These are phyloP conservation scores for Thermomyces lanuginosus DNA, from an alignment of 2,329 filamentous ascomycete species.

Conservation along the genomic window DNA sequence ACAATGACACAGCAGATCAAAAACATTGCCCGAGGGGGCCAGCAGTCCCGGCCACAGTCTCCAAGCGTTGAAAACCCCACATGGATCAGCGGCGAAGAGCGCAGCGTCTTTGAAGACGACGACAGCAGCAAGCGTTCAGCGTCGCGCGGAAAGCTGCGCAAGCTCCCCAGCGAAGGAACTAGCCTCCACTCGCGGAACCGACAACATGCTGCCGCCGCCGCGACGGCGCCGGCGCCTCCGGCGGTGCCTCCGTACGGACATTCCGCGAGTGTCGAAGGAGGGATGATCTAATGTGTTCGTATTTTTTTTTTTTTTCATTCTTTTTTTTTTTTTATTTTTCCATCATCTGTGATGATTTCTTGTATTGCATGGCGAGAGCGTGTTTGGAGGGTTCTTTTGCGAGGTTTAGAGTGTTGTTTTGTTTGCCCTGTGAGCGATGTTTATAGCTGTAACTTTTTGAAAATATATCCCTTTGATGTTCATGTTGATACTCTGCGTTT, in stretches of 20 bases:
- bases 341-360: not conserved
- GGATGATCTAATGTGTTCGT: constrained; percentile 20
- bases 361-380: too few species aligned
- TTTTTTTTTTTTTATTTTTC: constrained; percentile 2
- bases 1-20: constrained; percentile 27
- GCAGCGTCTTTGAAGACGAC: constrained; percentile 31
- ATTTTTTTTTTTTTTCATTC: not conserved
- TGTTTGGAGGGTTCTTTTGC: too few species aligned
- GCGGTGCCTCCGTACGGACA: constrained; percentile 10
- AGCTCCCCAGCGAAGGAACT: constrained; percentile 35
- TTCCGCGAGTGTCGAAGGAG: constrained; percentile 15
- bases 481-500: too few species aligned
- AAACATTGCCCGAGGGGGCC: too few species aligned
- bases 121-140: constrained; percentile 21
- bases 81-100: constrained; percentile 16
- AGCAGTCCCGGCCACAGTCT: constrained; percentile 23
- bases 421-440: too few species aligned
- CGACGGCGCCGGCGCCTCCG: constrained; percentile 16
- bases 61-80: constrained; percentile 9
- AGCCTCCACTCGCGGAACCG: constrained; percentile 31
- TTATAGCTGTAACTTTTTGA: too few species aligned
- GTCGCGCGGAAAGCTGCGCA: constrained; percentile 28
- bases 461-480: too few species aligned
- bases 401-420: not conserved
- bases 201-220: constrained; percentile 20